phyloP scores from a whole-genome alignment of 106 monocot species.

The Dendrobium catenatum region DNA sequence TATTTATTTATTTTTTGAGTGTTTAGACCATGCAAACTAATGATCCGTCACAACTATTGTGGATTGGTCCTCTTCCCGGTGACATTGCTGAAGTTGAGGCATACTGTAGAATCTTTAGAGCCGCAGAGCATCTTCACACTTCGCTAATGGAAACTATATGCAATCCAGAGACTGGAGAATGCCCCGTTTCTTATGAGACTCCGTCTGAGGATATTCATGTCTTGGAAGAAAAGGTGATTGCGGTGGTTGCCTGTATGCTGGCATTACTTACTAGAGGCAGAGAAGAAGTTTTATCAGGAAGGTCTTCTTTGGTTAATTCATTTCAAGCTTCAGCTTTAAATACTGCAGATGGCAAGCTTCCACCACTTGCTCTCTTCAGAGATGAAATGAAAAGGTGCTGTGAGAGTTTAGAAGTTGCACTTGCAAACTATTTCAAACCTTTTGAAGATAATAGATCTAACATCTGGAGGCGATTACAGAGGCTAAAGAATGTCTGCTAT shows the following conservation, averaged over 20 bases:
- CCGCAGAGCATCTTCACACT: constrained; percentile 82
- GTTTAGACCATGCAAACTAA: constrained; percentile 45
- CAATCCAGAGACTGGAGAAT: constrained; percentile 96
- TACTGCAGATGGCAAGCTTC: constrained; percentile 61
- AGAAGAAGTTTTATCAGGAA: constrained; percentile 84
- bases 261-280: constrained; percentile 63
- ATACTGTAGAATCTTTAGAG: constrained; percentile 94
- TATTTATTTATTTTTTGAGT: constrained; percentile 7
- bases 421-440: constrained; percentile 60
- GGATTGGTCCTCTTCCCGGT: constrained; percentile 90
- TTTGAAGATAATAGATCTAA: constrained; percentile 33
- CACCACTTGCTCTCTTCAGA: constrained; percentile 83
- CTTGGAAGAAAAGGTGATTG: constrained; percentile 82
- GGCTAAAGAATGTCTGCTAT: constrained; percentile 86
- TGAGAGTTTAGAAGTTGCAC: constrained; percentile 84
- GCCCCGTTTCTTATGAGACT: constrained; percentile 49
- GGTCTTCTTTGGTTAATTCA: constrained; percentile 46
- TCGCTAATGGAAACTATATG: constrained; percentile 78
- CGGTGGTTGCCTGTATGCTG: constrained; percentile 74
- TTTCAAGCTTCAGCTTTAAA: constrained; percentile 41
- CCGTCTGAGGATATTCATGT: constrained; percentile 60
- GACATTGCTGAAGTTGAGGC: constrained; percentile 97
- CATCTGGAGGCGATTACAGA: constrained; percentile 85
- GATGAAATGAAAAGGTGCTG: constrained; percentile 89
- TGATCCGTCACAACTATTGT: constrained; percentile 62